These are phyloP conservation scores for Cladosporium phlei DNA, from an alignment of 2,329 filamentous ascomycete species.

Conservation along the genomic window DNA sequence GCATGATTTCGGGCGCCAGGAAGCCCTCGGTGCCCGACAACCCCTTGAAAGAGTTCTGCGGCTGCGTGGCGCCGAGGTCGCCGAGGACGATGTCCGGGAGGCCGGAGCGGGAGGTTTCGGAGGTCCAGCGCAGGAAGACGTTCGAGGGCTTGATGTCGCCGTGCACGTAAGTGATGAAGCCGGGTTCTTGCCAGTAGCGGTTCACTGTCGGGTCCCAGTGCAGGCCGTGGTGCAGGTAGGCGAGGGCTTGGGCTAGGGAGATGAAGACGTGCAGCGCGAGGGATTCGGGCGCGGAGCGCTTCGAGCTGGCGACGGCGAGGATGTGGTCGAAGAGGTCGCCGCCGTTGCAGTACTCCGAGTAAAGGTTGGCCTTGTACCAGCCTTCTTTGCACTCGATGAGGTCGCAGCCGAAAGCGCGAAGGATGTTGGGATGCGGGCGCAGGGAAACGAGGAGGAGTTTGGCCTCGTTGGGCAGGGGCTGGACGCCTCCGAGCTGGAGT, in stretches of 20 bases:
- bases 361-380: neutral
- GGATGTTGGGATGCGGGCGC: slow-evolving; percentile 8
- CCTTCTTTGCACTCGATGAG: neutral
- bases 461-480: slow-evolving; percentile 4
- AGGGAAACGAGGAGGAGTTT: neutral
- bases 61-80: slow-evolving; percentile 20
- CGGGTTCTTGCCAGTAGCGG: slow-evolving; percentile 2
- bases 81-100: slow-evolving; percentile 23
- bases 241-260: slow-evolving; percentile 24
- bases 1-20: slow-evolving; percentile 13
- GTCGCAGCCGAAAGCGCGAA: slow-evolving; percentile 5
- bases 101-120: neutral
- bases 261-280: slow-evolving; percentile 24
- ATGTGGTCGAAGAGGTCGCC: slow-evolving; percentile 22
- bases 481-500: neutral
- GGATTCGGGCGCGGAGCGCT: slow-evolving; percentile 10
- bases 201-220: slow-evolving; percentile 6
- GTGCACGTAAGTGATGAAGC: slow-evolving; percentile 18
- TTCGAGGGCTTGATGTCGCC: slow-evolving; percentile 25
- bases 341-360: slow-evolving; percentile 20
- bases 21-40: slow-evolving; percentile 18
- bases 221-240: slow-evolving; percentile 24
- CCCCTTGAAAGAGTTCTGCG: slow-evolving; percentile 8
- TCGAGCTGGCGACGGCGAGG: neutral
- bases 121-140: slow-evolving; percentile 21